A percentile compares a stretch with the other conserved stretches of the same genome.
Evolutionary conservation across 2,329 filamentous ascomycete species (phyloP).

Genomic region (Claviceps fusiformis): DNA sequence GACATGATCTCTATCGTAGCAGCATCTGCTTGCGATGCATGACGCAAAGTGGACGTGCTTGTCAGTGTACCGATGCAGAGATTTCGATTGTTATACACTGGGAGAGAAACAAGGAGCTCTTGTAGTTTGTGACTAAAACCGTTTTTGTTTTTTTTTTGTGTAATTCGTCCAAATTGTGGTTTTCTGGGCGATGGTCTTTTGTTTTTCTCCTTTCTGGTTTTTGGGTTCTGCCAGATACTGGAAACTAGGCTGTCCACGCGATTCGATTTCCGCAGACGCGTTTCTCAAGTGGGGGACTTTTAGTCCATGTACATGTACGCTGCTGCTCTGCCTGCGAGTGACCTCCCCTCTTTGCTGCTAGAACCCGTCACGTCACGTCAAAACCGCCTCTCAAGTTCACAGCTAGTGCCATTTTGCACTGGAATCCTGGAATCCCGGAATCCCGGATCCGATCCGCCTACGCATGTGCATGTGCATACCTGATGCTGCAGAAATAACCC

Average conservation of each 20-base stretch:
- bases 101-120: background rate
- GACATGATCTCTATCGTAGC: slow-evolving; percentile 14
- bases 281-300: slow-evolving; percentile 7
- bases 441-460: too few species aligned
- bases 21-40: background rate
- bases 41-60: background rate
- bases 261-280: slow-evolving; percentile 14
- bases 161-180: background rate
- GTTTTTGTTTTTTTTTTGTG: too few species aligned
- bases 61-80: background rate
- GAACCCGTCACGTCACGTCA: too few species aligned
- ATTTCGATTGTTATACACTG: background rate
- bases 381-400: too few species aligned
- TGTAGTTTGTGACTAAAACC: background rate
- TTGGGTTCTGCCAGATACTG: background rate
- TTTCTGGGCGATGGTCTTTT: background rate
- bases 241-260: slow-evolving; percentile 10
- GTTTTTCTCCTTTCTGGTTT: too few species aligned
- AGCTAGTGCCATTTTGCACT: too few species aligned
- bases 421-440: too few species aligned
- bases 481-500: background rate
- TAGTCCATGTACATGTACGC: background rate
- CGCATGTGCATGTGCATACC: too few species aligned
- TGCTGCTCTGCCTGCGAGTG: background rate
- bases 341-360: background rate